Conservation (phyloP, 2,329 filamentous ascomycete genomes). For the Monilinia vaccinii-corymbosi region DNA sequence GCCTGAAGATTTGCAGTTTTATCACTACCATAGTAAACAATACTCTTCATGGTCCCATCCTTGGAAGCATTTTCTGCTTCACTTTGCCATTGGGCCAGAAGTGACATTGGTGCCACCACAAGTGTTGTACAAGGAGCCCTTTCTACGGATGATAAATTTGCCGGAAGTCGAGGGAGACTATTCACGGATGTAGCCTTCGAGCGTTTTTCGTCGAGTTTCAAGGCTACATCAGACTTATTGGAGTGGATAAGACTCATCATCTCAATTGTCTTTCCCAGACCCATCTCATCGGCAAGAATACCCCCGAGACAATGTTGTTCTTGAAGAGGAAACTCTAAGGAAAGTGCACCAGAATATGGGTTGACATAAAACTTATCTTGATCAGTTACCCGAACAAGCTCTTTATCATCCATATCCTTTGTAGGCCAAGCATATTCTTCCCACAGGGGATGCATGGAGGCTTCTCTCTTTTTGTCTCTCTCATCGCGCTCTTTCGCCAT, state of each 20-base stretch:
- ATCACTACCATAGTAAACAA: conserved; percentile 88
- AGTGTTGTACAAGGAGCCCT: conserved; percentile 81
- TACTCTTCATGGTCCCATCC: conserved; percentile 68
- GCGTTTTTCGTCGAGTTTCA: conserved; percentile 29
- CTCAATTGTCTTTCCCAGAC: conserved; percentile 94
- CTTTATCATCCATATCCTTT: conserved; percentile 78
- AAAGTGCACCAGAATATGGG: conserved; percentile 90
- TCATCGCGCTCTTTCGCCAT: conserved; percentile 81
- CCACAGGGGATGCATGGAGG: conserved; percentile 94
- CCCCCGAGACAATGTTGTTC: conserved; percentile 92
- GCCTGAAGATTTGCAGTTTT: conserved; percentile 71
- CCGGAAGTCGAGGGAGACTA: conserved; percentile 52
- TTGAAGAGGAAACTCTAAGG: conserved; percentile 82
- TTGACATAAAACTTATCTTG: conserved; percentile 86
- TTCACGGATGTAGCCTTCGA: conserved; percentile 39
- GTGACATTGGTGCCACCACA: conserved; percentile 92
- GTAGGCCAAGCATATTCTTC: conserved; percentile 88
- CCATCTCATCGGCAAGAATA: conserved; percentile 95
- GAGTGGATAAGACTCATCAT: conserved; percentile 92
- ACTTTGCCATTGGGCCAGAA: conserved; percentile 94
- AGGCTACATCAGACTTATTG: conserved; percentile 53
- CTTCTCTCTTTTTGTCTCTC: conserved; percentile 54
- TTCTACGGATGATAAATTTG: conserved; percentile 47
- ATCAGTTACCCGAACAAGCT: conserved; percentile 54
- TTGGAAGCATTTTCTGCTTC: conserved; percentile 88